Evolutionary conservation across 179 eudicot species (phyloP).

Genomic region (Beta lomatogona): DNA sequence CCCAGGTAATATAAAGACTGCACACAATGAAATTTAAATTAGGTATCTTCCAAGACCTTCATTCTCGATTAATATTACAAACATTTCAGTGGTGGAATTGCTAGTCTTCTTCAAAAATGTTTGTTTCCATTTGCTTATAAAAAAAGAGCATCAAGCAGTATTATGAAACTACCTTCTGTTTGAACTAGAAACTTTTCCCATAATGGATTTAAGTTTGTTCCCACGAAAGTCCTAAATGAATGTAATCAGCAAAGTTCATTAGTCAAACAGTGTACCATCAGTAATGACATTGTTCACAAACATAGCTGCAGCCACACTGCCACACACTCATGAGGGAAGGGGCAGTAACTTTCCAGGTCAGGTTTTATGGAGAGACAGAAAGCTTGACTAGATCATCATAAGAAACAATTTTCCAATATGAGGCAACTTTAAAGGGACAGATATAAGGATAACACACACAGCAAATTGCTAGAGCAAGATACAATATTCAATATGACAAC

Average conservation of each 20-base stretch:
- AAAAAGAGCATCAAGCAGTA: slow-evolving; percentile 13
- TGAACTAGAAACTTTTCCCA: slow-evolving; percentile 82
- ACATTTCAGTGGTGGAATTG: not conserved
- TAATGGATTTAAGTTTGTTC: slow-evolving; percentile 74
- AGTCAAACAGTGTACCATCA: slow-evolving; percentile 13
- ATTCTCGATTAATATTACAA: not conserved
- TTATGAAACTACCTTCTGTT: slow-evolving; percentile 64
- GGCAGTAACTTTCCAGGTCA: not conserved
- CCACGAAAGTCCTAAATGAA: slow-evolving; percentile 74
- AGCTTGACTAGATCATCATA: not conserved
- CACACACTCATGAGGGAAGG: not conserved
- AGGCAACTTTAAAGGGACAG: not conserved
- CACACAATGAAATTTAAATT: not conserved
- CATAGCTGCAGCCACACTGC: not conserved
- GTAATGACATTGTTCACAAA: not conserved
- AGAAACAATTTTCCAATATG: not conserved
- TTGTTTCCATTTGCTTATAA: slow-evolving; percentile 4
- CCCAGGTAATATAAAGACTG: not conserved
- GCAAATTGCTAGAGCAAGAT: not conserved
- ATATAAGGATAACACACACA: not conserved
- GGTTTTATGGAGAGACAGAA: not conserved
- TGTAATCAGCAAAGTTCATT: slow-evolving; percentile 19
- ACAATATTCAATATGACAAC: not conserved
- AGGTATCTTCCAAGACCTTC: not conserved
- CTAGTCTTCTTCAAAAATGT: not conserved